Evolutionary conservation across 177 flowering plant genomes (phyloP).

Genomic region (Vitis hybrid): DNA sequence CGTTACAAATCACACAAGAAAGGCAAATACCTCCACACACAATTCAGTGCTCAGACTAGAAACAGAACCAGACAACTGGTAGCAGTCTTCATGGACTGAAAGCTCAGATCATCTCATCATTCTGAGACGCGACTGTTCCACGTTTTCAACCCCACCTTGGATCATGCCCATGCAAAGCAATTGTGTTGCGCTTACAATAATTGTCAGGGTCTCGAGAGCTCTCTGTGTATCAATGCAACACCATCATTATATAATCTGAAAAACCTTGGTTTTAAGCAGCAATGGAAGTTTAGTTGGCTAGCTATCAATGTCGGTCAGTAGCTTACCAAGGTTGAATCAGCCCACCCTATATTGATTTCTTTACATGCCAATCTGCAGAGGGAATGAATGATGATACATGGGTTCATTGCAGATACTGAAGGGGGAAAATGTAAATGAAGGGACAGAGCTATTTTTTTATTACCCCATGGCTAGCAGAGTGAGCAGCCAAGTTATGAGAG

Average conservation of each 20-base stretch:
- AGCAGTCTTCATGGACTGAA: too few relatives aligned
- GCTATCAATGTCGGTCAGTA: not conserved
- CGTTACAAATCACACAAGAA: too few relatives aligned
- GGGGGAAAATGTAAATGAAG: not conserved
- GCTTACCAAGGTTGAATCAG: slow-evolving; percentile 62
- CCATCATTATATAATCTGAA: not conserved
- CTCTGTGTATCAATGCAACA: slow-evolving; percentile 42
- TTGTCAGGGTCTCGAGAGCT: slow-evolving; percentile 59
- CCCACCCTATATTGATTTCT: slow-evolving; percentile 69
- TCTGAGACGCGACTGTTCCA: not conserved
- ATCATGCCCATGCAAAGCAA: slow-evolving; percentile 61
- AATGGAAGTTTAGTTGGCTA: not conserved
- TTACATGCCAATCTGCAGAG: slow-evolving; percentile 83
- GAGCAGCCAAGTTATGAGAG: slow-evolving; percentile 57
- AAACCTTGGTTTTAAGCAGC: not conserved
- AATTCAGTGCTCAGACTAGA: too few relatives aligned
- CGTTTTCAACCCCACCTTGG: slow-evolving; percentile 42
- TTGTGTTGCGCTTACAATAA: slow-evolving; percentile 69
- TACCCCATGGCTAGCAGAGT: slow-evolving; percentile 97
- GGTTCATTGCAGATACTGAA: not conserved
- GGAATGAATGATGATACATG: not conserved
- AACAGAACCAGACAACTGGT: too few relatives aligned
- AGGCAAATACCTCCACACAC: too few relatives aligned
- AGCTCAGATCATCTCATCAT: slow-evolving; percentile 28
- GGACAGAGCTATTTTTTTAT: not conserved